Evolutionary conservation across 2,329 filamentous ascomycete species (phyloP).

Genomic region (Pezicula carpinea): DNA sequence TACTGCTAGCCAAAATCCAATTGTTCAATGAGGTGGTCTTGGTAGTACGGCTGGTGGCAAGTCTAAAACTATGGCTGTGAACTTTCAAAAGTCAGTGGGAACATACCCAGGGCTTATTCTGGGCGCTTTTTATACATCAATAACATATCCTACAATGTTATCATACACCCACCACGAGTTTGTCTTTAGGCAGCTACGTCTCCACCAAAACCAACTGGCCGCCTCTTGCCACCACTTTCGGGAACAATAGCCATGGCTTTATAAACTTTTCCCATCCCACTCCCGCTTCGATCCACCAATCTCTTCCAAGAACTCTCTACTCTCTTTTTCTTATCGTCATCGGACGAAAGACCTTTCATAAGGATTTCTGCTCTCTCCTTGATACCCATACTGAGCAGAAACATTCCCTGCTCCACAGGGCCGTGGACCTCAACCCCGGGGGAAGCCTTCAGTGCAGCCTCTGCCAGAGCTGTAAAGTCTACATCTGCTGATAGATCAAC

Average conservation of each 20-base stretch:
- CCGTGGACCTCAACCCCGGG: conserved; percentile 87
- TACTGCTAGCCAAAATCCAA: neutral
- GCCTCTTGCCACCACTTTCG: conserved; percentile 65
- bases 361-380: conserved; percentile 69
- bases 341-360: conserved; percentile 39
- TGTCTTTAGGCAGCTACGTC: conserved; percentile 31
- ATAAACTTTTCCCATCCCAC: conserved; percentile 92
- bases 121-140: neutral
- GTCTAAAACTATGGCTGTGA: too few relatives aligned
- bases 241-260: conserved; percentile 90
- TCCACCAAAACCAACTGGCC: conserved; percentile 90
- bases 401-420: conserved; percentile 79
- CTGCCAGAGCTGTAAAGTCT: conserved; percentile 83
- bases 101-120: too few relatives aligned
- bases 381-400: conserved; percentile 79
- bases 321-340: conserved; percentile 49
- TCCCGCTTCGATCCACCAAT: conserved; percentile 74
- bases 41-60: too few relatives aligned
- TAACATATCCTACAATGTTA: neutral
- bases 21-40: neutral
- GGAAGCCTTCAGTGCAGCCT: conserved; percentile 71
- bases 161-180: neutral
- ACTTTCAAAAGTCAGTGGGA: too few relatives aligned
- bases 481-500: conserved; percentile 92
- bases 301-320: conserved; percentile 74